phyloP scores from a whole-genome alignment of 495 filamentous ascomycete species.

The Talaromyces ruber region DNA sequence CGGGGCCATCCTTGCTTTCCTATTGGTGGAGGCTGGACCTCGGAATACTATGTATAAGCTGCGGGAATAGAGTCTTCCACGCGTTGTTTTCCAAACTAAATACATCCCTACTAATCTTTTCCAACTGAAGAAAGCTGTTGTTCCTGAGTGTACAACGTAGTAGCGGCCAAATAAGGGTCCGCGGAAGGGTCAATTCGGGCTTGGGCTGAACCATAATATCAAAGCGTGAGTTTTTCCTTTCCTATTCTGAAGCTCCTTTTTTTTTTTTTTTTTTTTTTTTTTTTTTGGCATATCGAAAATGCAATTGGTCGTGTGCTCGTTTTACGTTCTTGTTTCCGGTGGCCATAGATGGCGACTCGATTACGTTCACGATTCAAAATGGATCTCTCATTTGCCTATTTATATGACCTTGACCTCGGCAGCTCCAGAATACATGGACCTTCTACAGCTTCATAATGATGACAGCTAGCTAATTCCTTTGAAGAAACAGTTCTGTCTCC shows the following conservation, averaged over 20 bases:
- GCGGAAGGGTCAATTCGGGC: not conserved
- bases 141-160: not conserved
- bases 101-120: not conserved
- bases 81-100: not conserved
- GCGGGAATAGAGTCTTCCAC: not conserved
- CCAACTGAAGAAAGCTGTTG: not conserved
- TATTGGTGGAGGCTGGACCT: not conserved
- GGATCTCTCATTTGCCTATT: not conserved
- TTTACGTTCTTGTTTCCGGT: not conserved
- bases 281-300: not conserved
- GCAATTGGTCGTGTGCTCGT: not conserved
- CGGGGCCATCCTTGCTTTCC: not conserved
- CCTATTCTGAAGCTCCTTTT: not conserved
- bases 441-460: not conserved
- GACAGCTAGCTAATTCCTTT: not conserved
- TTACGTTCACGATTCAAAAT: not conserved
- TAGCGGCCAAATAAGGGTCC: not conserved
- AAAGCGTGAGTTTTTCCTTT: not conserved
- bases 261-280: not conserved
- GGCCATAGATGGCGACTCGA: not conserved
- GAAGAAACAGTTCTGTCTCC: not conserved
- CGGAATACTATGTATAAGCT: not conserved
- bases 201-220: not conserved
- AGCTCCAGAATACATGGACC: not conserved
- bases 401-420: not conserved